Conservation (phyloP, 2,329 filamentous ascomycete species). For the Rhynchosporium graminicola region DNA sequence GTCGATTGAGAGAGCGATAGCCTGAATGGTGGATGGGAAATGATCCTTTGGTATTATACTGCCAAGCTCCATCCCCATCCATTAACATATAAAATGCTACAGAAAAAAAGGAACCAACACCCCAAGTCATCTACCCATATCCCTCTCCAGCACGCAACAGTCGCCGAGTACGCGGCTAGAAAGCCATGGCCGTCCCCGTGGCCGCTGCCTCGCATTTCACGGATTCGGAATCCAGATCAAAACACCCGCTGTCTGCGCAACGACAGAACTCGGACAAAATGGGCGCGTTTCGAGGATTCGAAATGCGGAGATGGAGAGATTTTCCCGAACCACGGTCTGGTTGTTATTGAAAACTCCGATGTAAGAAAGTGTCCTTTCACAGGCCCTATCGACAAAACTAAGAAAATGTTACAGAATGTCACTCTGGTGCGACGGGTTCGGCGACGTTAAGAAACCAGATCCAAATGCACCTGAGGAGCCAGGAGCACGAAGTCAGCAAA, state of each 20-base stretch:
- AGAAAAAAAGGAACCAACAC: conserved; percentile 5
- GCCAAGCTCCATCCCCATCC: neutral
- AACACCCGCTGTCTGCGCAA: conserved; percentile 19
- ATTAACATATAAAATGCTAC: neutral
- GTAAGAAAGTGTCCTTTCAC: conserved; percentile 20
- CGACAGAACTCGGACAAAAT: conserved; percentile 24
- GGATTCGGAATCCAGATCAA: conserved; percentile 17
- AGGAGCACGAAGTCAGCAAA: conserved; percentile 11
- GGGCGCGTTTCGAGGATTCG: conserved; percentile 24
- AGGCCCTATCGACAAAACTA: neutral
- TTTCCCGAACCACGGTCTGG: conserved; percentile 15
- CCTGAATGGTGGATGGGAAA: neutral
- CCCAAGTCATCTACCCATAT: conserved; percentile 4
- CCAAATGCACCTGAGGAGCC: conserved; percentile 18
- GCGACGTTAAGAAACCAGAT: conserved; percentile 15
- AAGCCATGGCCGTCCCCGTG: conserved; percentile 17
- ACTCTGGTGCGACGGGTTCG: conserved; percentile 28
- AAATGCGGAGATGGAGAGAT: conserved; percentile 22
- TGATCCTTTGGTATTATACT: neutral
- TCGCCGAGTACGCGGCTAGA: neutral
- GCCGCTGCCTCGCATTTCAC: conserved; percentile 20
- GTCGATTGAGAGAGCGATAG: too few species aligned
- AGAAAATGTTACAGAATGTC: conserved; percentile 21
- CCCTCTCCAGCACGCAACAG: conserved; percentile 12
- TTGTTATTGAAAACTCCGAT: conserved; percentile 24